These are phyloP conservation scores for Neurospora africana DNA, from an alignment of 495 filamentous ascomycete species.

Conservation along the genomic window DNA sequence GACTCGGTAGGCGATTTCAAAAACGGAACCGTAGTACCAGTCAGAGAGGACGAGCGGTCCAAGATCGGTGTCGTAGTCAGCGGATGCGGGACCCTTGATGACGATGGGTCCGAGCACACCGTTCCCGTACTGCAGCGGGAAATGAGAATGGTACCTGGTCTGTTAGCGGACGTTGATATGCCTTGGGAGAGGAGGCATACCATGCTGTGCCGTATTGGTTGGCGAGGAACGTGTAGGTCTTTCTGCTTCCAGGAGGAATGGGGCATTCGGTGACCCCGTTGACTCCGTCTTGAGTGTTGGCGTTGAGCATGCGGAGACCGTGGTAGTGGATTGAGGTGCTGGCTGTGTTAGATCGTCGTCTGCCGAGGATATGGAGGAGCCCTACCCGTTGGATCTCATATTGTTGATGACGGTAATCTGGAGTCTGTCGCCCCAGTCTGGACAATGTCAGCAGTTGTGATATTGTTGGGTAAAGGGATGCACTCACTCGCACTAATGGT, in stretches of 20 bases:
- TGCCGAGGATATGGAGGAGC: not conserved
- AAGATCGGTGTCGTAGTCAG: constrained; percentile 43
- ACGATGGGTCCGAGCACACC: constrained; percentile 41
- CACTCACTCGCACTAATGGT: constrained; percentile 34
- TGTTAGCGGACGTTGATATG: not conserved
- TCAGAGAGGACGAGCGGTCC: constrained; percentile 34
- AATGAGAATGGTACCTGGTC: constrained; percentile 45
- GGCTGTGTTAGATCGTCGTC: not conserved
- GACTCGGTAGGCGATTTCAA: constrained; percentile 10
- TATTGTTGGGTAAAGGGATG: not conserved
- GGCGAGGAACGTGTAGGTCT: constrained; percentile 39
- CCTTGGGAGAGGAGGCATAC: constrained; percentile 1
- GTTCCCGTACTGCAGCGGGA: constrained; percentile 42
- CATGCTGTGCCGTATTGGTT: constrained; percentile 37
- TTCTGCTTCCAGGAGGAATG: constrained; percentile 30
- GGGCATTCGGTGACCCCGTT: constrained; percentile 42
- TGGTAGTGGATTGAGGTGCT: constrained; percentile 45
- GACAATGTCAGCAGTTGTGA: constrained; percentile 3
- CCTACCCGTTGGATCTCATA: constrained; percentile 28
- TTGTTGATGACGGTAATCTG: constrained; percentile 46
- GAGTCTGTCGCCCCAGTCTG: constrained; percentile 50
- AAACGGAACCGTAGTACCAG: constrained; percentile 28
- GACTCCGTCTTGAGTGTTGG: constrained; percentile 31
- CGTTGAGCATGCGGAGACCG: constrained; percentile 34
- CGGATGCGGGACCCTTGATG: constrained; percentile 44